These are phyloP conservation scores for Daldinia decipiens DNA, from an alignment of 495 filamentous ascomycete species.

Conservation along the genomic window DNA sequence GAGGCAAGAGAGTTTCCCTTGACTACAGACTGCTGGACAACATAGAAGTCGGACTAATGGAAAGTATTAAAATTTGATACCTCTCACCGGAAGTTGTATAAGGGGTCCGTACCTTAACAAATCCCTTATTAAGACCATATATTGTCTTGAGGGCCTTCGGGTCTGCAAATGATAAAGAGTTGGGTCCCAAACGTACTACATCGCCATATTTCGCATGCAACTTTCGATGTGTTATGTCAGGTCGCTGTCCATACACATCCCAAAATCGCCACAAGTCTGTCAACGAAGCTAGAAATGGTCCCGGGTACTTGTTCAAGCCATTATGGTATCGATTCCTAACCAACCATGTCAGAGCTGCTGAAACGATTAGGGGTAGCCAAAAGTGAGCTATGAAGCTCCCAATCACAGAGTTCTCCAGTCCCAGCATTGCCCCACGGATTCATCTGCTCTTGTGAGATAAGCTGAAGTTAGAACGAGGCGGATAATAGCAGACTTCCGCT, in stretches of 20 bases:
- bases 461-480: slow-evolving; percentile 4
- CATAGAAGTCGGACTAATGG: slow-evolving; percentile 74
- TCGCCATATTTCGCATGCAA: slow-evolving; percentile 78
- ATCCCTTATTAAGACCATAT: slow-evolving; percentile 86
- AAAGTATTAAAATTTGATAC: slow-evolving; percentile 35
- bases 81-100: slow-evolving; percentile 4
- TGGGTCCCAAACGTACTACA: slow-evolving; percentile 75
- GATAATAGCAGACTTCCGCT: slow-evolving; percentile 5
- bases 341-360: slow-evolving; percentile 54
- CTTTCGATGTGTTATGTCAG: slow-evolving; percentile 71
- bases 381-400: slow-evolving; percentile 55
- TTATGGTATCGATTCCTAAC: slow-evolving; percentile 67
- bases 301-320: slow-evolving; percentile 72
- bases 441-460: slow-evolving; percentile 30
- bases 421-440: slow-evolving; percentile 29
- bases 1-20: slow-evolving; percentile 73
- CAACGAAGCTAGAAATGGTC: slow-evolving; percentile 72
- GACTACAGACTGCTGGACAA: slow-evolving; percentile 71
- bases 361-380: slow-evolving; percentile 58
- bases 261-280: slow-evolving; percentile 77
- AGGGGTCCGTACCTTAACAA: slow-evolving; percentile 68
- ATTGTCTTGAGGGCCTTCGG: slow-evolving; percentile 76
- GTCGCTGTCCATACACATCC: slow-evolving; percentile 68
- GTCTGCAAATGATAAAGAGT: slow-evolving; percentile 72
- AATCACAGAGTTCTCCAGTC: slow-evolving; percentile 40